Evolutionary conservation across 2,329 filamentous ascomycete genomes (phyloP).

Genomic region (Aspergillus arachidicola): DNA sequence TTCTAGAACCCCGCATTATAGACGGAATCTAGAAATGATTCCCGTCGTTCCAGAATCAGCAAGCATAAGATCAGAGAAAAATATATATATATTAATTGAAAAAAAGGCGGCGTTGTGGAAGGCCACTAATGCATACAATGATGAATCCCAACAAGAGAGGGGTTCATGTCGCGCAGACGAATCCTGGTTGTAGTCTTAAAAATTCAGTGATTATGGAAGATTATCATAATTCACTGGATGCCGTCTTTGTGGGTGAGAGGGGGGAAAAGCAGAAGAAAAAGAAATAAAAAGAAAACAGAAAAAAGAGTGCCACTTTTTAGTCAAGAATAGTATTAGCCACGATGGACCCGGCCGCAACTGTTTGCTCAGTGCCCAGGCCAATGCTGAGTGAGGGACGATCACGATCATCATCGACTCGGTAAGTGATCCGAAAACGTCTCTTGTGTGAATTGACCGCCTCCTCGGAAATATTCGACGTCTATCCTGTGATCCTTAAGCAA

Average conservation of each 20-base stretch:
- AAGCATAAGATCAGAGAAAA: background rate
- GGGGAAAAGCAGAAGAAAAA: background rate
- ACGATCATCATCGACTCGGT: conserved; percentile 19
- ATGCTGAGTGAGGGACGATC: conserved; percentile 18
- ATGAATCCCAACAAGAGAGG: conserved; percentile 28
- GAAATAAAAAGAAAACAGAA: background rate
- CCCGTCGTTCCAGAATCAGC: background rate
- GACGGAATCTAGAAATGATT: background rate
- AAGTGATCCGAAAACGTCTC: conserved; percentile 15
- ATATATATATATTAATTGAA: background rate
- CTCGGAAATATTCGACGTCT: conserved; percentile 10
- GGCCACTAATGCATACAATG: conserved; percentile 21
- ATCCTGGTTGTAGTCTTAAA: background rate
- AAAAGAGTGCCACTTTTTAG: background rate
- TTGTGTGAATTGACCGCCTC: conserved; percentile 17
- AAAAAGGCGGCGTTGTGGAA: conserved; percentile 1
- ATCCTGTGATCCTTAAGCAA: background rate
- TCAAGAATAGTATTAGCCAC: background rate
- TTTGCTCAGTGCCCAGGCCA: conserved; percentile 14
- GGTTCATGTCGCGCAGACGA: conserved; percentile 32
- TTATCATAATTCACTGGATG: background rate
- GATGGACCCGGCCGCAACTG: background rate
- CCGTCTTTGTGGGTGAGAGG: background rate
- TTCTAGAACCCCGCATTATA: conserved; percentile 31
- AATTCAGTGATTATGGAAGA: background rate